Percentiles rank a stretch among this genome's conserved stretches.
phyloP scores from a whole-genome alignment of 2,329 filamentous ascomycete species.

The Penicillium sp. region DNA sequence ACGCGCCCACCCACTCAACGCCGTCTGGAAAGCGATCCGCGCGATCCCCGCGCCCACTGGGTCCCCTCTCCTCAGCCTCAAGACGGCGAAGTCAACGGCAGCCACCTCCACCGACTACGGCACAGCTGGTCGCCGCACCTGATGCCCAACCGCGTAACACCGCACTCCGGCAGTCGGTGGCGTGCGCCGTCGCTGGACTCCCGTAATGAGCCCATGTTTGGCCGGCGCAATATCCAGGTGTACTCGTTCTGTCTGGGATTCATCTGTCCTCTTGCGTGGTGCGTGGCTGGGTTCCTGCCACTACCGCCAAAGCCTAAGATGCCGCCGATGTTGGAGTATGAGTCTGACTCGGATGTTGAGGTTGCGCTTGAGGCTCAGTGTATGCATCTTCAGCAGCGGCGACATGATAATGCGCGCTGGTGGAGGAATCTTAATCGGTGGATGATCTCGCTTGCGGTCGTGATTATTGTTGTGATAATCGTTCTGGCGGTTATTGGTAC shows the following conservation, averaged over 20 bases:
- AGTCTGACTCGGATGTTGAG: slow-evolving; percentile 39
- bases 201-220: slow-evolving; percentile 60
- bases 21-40: slow-evolving; percentile 33
- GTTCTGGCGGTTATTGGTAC: slow-evolving; percentile 34
- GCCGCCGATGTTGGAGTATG: slow-evolving; percentile 48
- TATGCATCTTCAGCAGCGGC: slow-evolving; percentile 47
- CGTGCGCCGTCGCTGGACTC: slow-evolving; percentile 70
- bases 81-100: slow-evolving; percentile 21
- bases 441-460: slow-evolving; percentile 58
- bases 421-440: slow-evolving; percentile 63
- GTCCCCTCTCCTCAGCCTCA: slow-evolving; percentile 31
- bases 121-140: slow-evolving; percentile 73
- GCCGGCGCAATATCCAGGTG: slow-evolving; percentile 71
- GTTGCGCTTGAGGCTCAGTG: slow-evolving; percentile 47
- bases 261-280: slow-evolving; percentile 77
- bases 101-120: slow-evolving; percentile 50
- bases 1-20: slow-evolving; percentile 17
- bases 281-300: slow-evolving; percentile 72
- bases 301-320: slow-evolving; percentile 59
- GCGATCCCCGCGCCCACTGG: slow-evolving; percentile 48
- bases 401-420: slow-evolving; percentile 61
- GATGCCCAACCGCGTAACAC: slow-evolving; percentile 59
- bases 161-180: slow-evolving; percentile 62
- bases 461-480: slow-evolving; percentile 54
- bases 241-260: slow-evolving; percentile 75